A percentile compares a stretch with the other conserved stretches of the same genome.
phyloP scores from a whole-genome alignment of 2,329 filamentous ascomycete genomes.

The Westerdykella aurantiaca region DNA sequence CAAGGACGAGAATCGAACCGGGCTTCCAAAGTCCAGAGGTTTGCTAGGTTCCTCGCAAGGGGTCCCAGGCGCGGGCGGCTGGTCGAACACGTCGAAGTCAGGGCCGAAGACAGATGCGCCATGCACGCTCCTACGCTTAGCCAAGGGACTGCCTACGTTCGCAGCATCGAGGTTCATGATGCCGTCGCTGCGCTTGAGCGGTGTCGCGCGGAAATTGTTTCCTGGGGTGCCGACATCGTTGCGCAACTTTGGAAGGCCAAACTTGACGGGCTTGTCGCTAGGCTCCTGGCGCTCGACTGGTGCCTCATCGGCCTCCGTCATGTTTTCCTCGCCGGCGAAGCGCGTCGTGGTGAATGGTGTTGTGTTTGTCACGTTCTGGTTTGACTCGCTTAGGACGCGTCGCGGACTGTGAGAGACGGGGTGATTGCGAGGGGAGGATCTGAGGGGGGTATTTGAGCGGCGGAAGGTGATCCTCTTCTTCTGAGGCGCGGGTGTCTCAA shows the following conservation, averaged over 20 bases:
- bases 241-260: conserved; percentile 40
- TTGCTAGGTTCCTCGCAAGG: conserved; percentile 14
- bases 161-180: conserved; percentile 81
- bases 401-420: conserved; percentile 72
- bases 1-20: conserved; percentile 27
- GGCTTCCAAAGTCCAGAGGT: conserved; percentile 16
- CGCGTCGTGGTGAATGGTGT: conserved; percentile 48
- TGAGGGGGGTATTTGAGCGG: conserved; percentile 45
- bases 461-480: conserved; percentile 51
- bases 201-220: conserved; percentile 31
- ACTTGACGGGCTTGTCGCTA: conserved; percentile 44
- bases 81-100: conserved; percentile 73
- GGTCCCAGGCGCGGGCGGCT: conserved; percentile 28
- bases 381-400: conserved; percentile 64
- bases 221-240: not conserved
- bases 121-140: conserved; percentile 85
- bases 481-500: conserved; percentile 48
- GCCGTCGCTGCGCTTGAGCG: conserved; percentile 85
- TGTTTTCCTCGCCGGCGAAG: conserved; percentile 45
- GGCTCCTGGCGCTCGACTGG: conserved; percentile 45
- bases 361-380: conserved; percentile 63
- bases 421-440: conserved; percentile 58
- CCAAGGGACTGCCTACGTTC: conserved; percentile 74
- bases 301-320: conserved; percentile 26
- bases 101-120: conserved; percentile 58